Base-by-base conservation (phyloP, 306 rosid species). In the Carpinus fangiana region DNA sequence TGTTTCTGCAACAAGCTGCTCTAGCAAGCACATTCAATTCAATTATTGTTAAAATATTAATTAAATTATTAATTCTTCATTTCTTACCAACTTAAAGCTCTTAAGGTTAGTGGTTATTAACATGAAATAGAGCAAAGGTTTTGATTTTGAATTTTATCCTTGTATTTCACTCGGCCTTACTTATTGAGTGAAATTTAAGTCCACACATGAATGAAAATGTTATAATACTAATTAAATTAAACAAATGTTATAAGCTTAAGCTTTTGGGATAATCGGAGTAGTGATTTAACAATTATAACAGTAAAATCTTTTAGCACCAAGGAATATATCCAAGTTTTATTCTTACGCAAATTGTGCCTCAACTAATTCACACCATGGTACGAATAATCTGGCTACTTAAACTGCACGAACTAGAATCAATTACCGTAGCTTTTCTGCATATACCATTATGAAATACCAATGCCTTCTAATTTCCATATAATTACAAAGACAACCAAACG, bases 301-400 rank as follows among this genome's bases (percentile, higher is more conserved):
- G 72, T 10, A 18, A 67, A 47, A 67, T 28, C 47, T 17, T 17
- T 41, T 41, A n/a, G 28, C 51, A 41, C 72, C 72, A 67, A n/a
- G 17, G 23, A 38, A 36, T 36, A 65, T 36, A 36, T 66, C 50
- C 50, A 38, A 59, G 13, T 59, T 23, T 4, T 43, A 18, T 64
- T 66, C 72, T 66, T n/a, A 7, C 38, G 20, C 64, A 74, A 23
- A 51, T n/a, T 2, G n/a, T 71, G 57, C 62, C 20, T 77, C 41
- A 50, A 59, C 28, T 28, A 3, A 31, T 66, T 64, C 66, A 77
- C 18, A 28, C 12, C 7, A 13, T 51, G 45, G 34, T 31, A 46
- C 20, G 13, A n/a, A 80, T 28, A 53, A 73, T 17, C 46, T 2
- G 69, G 73, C 77, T 36, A 73, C 45, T 45, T 21, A 76, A 12